Evolutionary conservation across 2,329 filamentous ascomycete species (phyloP).

Genomic region (Karstenula rhodostoma): DNA sequence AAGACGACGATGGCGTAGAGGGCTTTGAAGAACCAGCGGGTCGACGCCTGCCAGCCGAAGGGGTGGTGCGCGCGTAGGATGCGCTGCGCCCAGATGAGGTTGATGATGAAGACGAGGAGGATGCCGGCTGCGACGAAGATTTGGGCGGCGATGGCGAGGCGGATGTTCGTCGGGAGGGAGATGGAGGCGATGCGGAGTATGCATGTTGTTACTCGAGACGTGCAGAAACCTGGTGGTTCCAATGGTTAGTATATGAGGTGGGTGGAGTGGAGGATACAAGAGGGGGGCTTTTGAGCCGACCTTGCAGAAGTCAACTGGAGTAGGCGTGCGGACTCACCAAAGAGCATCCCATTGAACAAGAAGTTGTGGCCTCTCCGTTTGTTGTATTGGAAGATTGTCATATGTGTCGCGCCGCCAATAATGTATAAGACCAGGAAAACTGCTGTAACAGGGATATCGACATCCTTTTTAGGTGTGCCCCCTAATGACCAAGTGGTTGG

Average conservation of each 20-base stretch:
- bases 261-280: neutral
- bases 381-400: slow-evolving; percentile 54
- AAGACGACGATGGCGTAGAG: slow-evolving; percentile 67
- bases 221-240: slow-evolving; percentile 52
- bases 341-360: slow-evolving; percentile 50
- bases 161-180: slow-evolving; percentile 50
- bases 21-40: slow-evolving; percentile 62
- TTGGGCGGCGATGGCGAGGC: slow-evolving; percentile 64
- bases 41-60: slow-evolving; percentile 71
- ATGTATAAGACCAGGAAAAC: slow-evolving; percentile 55
- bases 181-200: slow-evolving; percentile 47
- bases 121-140: slow-evolving; percentile 79
- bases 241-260: neutral
- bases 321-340: slow-evolving; percentile 37
- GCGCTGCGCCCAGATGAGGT: slow-evolving; percentile 79
- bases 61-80: slow-evolving; percentile 78
- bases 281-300: neutral
- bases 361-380: slow-evolving; percentile 52
- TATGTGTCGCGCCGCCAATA: slow-evolving; percentile 49
- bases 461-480: slow-evolving; percentile 42
- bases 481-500: slow-evolving; percentile 47
- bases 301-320: neutral
- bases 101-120: slow-evolving; percentile 77
- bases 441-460: slow-evolving; percentile 53
- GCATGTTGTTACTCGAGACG: slow-evolving; percentile 53